Percentiles rank a stretch among this genome's conserved stretches.
These are phyloP conservation scores for Cladosporium cucumerinum DNA, from an alignment of 2,329 filamentous ascomycete genomes.

Conservation along the genomic window DNA sequence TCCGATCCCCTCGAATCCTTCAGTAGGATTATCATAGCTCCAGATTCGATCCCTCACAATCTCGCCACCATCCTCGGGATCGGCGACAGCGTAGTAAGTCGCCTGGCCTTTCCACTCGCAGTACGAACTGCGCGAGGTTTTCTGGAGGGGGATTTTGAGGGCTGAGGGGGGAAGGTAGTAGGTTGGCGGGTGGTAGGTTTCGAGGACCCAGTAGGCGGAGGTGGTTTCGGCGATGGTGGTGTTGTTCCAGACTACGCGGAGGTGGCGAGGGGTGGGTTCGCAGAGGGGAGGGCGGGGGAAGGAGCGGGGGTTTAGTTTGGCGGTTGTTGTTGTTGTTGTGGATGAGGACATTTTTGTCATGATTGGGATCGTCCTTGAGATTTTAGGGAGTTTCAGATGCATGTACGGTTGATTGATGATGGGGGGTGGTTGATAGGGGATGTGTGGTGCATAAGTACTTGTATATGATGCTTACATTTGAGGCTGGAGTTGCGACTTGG, in stretches of 20 bases:
- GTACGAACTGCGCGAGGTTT: slow-evolving; percentile 47
- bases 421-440: too few relatives aligned
- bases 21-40: slow-evolving; percentile 56
- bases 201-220: slow-evolving; percentile 59
- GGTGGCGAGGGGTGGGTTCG: slow-evolving; percentile 52
- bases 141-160: slow-evolving; percentile 47
- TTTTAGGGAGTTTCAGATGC: background rate
- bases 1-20: slow-evolving; percentile 52
- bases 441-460: too few relatives aligned
- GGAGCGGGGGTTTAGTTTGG: slow-evolving; percentile 53
- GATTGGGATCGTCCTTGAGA: slow-evolving; percentile 22
- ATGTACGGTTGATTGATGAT: background rate
- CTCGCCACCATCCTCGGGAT: slow-evolving; percentile 38
- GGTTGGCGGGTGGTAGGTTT: slow-evolving; percentile 63
- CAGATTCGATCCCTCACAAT: slow-evolving; percentile 54
- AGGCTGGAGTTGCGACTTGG: background rate
- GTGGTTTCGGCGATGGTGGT: slow-evolving; percentile 55
- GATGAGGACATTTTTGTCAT: slow-evolving; percentile 14
- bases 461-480: slow-evolving; percentile 3
- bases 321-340: slow-evolving; percentile 35
- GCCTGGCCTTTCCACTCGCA: slow-evolving; percentile 63
- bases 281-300: slow-evolving; percentile 59
- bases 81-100: slow-evolving; percentile 54
- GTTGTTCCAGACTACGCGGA: slow-evolving; percentile 55
- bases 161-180: slow-evolving; percentile 47